phyloP scores from a whole-genome alignment of 148 eudicot species.

The Rhododendron ovatum region DNA sequence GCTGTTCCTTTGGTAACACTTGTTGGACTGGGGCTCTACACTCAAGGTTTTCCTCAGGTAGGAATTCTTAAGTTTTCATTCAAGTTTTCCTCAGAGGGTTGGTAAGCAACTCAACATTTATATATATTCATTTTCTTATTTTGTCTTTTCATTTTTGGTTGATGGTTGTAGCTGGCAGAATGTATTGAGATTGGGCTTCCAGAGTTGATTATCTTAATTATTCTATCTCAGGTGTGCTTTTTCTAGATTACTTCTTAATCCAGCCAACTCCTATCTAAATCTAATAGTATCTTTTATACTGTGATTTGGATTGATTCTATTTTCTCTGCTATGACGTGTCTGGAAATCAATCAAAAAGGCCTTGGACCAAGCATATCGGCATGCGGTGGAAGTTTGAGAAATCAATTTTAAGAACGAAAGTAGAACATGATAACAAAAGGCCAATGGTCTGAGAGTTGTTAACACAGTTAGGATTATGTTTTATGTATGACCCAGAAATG shows the following conservation, averaged over 20 bases:
- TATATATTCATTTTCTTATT: background rate
- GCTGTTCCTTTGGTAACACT: slow-evolving; percentile 68
- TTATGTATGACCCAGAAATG: background rate
- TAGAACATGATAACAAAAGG: background rate
- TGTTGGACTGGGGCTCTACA: slow-evolving; percentile 76
- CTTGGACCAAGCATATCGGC: background rate
- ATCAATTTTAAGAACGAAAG: background rate
- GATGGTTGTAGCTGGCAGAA: slow-evolving; percentile 54
- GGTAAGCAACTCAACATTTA: background rate
- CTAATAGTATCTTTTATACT: too few species aligned
- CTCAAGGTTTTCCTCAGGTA: slow-evolving; percentile 78
- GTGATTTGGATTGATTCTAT: too few species aligned
- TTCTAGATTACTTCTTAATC: background rate
- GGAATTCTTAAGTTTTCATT: slow-evolving; percentile 1
- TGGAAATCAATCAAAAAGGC: background rate
- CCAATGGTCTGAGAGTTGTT: background rate
- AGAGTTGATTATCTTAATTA: slow-evolving; percentile 51
- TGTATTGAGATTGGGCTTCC: slow-evolving; percentile 84
- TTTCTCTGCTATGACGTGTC: background rate
- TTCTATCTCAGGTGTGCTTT: slow-evolving; percentile 58
- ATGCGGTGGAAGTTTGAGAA: background rate
- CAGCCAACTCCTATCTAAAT: background rate
- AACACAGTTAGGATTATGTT: background rate
- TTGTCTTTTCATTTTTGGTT: slow-evolving; percentile 5
- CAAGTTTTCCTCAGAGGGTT: background rate